Evolutionary conservation across 208 protist genomes (phyloP), one percentile per base, ranked within the genome.

Genomic region (Crithidia bombi): DNA sequence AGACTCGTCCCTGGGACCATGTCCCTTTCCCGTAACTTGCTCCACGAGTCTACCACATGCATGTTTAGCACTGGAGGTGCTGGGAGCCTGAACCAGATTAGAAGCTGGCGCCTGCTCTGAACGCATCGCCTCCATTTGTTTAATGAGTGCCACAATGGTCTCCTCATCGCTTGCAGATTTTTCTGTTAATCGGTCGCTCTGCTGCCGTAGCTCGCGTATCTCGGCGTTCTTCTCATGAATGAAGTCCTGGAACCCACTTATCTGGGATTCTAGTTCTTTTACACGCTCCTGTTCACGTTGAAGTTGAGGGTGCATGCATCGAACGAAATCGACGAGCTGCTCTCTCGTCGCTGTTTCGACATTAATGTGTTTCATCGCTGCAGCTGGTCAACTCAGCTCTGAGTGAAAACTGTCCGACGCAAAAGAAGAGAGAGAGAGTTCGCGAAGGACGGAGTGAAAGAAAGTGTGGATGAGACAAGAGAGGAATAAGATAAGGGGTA

Each of bases 111-210:
- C 11, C 56, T 36, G 44, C 47, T 58, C 47, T 36, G 32, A 52
- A 12, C 72, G 66, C 46, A 78, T 78, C 44, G 78, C 82, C 65
- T 93, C 90, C 46, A 93, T 46, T 44, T 88, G 82, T 28, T 79
- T 78, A 25, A 95, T 83, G 5, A 95, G 72, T 5, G 73, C 74
- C 12, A 75, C 78, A 35, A 93, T 93, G 11, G 90, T 93, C 59
- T 92, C 87, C 58, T 95, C 90, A 44, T 93, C 83, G 25, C 63
- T 82, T 0, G 80, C 87, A 25, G 76, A 83, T 61, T 90, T 91
- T 52, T 93, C 86, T 0, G 85, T 82, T 0, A 95, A 65, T 35
- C 82, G 65, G 7, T 55, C 71, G 36, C 66, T 85, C 54, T 92
- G 87, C 28, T 85, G 44, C 15, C 73, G 80, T 35, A 95, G 65